Conservation (phyloP, 2,329 filamentous ascomycete genomes). For the Colletotrichum destructivum region DNA sequence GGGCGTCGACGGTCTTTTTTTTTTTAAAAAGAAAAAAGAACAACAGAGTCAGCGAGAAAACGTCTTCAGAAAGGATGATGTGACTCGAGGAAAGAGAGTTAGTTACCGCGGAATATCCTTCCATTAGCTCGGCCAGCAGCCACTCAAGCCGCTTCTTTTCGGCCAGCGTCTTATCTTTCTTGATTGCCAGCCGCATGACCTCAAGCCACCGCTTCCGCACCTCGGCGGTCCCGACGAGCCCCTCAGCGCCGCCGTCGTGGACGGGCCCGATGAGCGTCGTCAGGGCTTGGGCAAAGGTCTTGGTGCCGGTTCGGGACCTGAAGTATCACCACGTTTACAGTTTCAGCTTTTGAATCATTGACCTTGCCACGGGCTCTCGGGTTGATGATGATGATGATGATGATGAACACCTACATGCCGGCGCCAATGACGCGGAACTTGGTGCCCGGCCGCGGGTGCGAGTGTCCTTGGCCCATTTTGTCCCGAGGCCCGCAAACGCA, state of each 20-base stretch:
- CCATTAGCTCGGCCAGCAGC: constrained; percentile 1
- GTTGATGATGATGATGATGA: not conserved
- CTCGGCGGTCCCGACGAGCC: constrained; percentile 39
- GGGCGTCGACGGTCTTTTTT: constrained; percentile 5
- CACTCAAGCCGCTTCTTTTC: constrained; percentile 6
- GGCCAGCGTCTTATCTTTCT: not conserved
- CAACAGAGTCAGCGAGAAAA: not conserved
- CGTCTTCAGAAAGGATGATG: not conserved
- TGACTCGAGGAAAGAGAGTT: not conserved
- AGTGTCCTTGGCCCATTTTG: constrained; percentile 46
- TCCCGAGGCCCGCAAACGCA: not conserved
- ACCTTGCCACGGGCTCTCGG: not conserved
- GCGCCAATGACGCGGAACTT: constrained; percentile 47
- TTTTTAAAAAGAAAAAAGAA: not conserved
- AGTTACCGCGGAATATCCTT: constrained; percentile 16
- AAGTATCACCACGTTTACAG: not conserved
- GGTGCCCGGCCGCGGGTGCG: constrained; percentile 44
- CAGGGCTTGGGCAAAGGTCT: constrained; percentile 45
- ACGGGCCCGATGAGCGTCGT: constrained; percentile 46
- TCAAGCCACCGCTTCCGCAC: constrained; percentile 42
- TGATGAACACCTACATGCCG: constrained; percentile 40
- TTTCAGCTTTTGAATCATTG: not conserved
- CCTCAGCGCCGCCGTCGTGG: constrained; percentile 45
- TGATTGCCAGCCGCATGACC: constrained; percentile 11
- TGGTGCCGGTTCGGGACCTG: constrained; percentile 46